Conservation (phyloP, 2,329 filamentous ascomycete genomes). For the Arthrobotrys megalospora region DNA sequence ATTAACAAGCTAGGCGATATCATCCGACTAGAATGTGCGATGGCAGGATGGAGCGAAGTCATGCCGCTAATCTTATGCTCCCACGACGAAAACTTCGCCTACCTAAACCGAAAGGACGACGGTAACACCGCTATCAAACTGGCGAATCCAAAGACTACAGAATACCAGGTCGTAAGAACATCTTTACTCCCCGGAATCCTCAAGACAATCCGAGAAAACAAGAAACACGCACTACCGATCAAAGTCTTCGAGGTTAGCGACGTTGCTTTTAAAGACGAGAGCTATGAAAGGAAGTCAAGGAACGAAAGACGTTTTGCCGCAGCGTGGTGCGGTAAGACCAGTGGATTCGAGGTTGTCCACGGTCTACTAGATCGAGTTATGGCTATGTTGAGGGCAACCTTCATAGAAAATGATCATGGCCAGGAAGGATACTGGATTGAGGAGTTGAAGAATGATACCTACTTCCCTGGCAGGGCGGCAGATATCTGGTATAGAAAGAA, state of each 20-base stretch:
- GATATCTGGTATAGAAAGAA: slow-evolving; percentile 81
- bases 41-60: slow-evolving; percentile 96
- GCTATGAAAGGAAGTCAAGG: slow-evolving; percentile 84
- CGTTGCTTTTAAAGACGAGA: slow-evolving; percentile 89
- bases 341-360: slow-evolving; percentile 95
- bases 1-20: slow-evolving; percentile 98
- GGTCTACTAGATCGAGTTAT: slow-evolving; percentile 92
- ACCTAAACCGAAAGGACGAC: slow-evolving; percentile 91
- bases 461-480: slow-evolving; percentile 90
- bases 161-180: slow-evolving; percentile 94
- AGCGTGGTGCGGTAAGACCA: slow-evolving; percentile 93
- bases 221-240: slow-evolving; percentile 87
- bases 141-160: slow-evolving; percentile 91
- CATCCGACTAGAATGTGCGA: slow-evolving; percentile 87
- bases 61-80: slow-evolving; percentile 97
- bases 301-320: slow-evolving; percentile 98
- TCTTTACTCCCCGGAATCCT: slow-evolving; percentile 87
- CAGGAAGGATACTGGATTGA: slow-evolving; percentile 91
- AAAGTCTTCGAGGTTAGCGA: slow-evolving; percentile 94
- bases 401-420: slow-evolving; percentile 75
- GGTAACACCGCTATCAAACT: slow-evolving; percentile 85
- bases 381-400: slow-evolving; percentile 88
- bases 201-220: slow-evolving; percentile 95
- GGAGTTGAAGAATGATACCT: slow-evolving; percentile 79
- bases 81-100: slow-evolving; percentile 97